Evolutionary conservation across 1,284 basidiomycete species (phyloP).

Genomic region (Cryptococcus amylolentus): DNA sequence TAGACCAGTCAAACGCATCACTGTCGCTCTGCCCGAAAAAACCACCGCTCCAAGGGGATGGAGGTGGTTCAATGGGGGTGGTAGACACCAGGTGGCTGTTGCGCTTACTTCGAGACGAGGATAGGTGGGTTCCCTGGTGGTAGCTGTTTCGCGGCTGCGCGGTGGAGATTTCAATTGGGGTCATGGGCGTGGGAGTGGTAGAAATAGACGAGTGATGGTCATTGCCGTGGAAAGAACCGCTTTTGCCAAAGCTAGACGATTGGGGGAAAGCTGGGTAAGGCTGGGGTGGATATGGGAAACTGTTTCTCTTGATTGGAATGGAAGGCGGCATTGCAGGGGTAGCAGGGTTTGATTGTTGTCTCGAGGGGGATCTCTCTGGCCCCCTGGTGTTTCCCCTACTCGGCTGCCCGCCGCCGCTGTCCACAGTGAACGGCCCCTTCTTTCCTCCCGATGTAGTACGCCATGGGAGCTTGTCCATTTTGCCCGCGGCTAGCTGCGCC

Average conservation of each 20-base stretch:
- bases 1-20: conserved; percentile 14
- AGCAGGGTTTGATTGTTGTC: conserved; percentile 22
- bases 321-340: conserved; percentile 27
- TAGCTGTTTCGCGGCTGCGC: conserved; percentile 8
- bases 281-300: conserved; percentile 18
- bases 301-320: conserved; percentile 11
- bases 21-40: not conserved
- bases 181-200: conserved; percentile 28
- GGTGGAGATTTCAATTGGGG: conserved; percentile 18
- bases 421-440: conserved; percentile 48
- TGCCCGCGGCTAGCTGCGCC: conserved; percentile 12
- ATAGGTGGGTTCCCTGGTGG: conserved; percentile 3
- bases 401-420: conserved; percentile 34
- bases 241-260: conserved; percentile 10
- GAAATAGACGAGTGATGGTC: conserved; percentile 16
- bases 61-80: conserved; percentile 33
- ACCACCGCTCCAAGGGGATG: conserved; percentile 23
- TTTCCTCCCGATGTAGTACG: conserved; percentile 31
- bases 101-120: conserved; percentile 3
- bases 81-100: conserved; percentile 15
- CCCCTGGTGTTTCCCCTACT: not conserved
- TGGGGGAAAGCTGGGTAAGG: conserved; percentile 14
- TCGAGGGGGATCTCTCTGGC: conserved; percentile 15
- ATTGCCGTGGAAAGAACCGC: conserved; percentile 16
- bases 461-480: conserved; percentile 43